These are phyloP conservation scores for Phytophthora meadii DNA, from an alignment of 352 stramenopile species.

Conservation along the genomic window DNA sequence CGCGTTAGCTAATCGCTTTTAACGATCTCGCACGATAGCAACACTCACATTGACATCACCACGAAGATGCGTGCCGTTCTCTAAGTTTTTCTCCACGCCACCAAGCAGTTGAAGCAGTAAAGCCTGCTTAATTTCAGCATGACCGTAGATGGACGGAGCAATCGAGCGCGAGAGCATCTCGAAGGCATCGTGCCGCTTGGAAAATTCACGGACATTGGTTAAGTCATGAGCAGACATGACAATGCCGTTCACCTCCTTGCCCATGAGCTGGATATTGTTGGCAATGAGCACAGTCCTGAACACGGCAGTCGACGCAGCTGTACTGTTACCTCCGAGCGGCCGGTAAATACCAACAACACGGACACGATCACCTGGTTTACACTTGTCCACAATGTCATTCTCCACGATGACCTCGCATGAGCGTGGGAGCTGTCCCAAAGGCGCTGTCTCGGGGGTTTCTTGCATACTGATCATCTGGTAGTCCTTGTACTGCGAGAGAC, in stretches of 20 bases:
- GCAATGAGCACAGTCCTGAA: slow-evolving; percentile 97
- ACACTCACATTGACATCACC: slow-evolving; percentile 98
- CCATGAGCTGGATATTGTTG: slow-evolving; percentile 96
- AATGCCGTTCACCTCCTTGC: slow-evolving; percentile 94
- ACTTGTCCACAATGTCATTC: slow-evolving; percentile 98
- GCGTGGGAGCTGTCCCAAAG: slow-evolving; percentile 96
- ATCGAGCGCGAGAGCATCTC: slow-evolving; percentile 95
- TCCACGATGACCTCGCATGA: slow-evolving; percentile 98
- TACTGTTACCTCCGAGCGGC: slow-evolving; percentile 85
- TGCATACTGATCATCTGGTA: slow-evolving; percentile 95
- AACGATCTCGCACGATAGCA: background rate
- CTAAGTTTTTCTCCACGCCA: slow-evolving; percentile 96
- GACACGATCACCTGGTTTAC: slow-evolving; percentile 98
- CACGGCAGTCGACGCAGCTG: slow-evolving; percentile 85
- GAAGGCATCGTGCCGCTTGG: slow-evolving; percentile 90
- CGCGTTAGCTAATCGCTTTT: slow-evolving; percentile 3
- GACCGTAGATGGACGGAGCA: slow-evolving; percentile 98
- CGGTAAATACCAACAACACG: slow-evolving; percentile 95
- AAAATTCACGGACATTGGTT: slow-evolving; percentile 93
- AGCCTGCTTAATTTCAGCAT: slow-evolving; percentile 98
- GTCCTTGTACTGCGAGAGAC: slow-evolving; percentile 98
- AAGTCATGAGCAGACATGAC: slow-evolving; percentile 93
- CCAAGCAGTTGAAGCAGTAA: slow-evolving; percentile 87
- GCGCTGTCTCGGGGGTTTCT: slow-evolving; percentile 93
- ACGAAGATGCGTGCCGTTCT: slow-evolving; percentile 99